phyloP scores from a whole-genome alignment of 805 yeast genomes.

The Spathaspora arborariae region DNA sequence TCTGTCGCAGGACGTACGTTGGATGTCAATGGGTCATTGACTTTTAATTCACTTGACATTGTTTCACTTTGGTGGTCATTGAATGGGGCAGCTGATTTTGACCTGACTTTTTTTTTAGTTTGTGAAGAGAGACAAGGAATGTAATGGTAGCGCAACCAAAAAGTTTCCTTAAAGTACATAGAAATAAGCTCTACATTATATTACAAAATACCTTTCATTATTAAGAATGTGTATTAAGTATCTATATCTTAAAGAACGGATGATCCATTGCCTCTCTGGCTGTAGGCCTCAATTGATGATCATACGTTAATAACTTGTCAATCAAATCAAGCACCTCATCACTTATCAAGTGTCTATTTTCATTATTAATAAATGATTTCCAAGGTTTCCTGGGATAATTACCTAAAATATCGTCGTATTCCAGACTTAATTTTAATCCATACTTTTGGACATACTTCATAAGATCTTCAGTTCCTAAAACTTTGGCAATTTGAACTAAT shows the following conservation, averaged over 20 bases:
- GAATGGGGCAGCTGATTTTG: background rate
- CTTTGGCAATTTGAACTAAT: conserved; percentile 81
- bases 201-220: background rate
- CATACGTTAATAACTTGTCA: conserved; percentile 75
- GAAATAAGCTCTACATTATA: background rate
- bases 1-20: conserved; percentile 68
- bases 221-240: background rate
- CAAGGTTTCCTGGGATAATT: conserved; percentile 82
- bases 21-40: conserved; percentile 76
- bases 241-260: conserved; percentile 30
- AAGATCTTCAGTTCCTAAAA: conserved; percentile 81
- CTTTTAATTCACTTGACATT: conserved; percentile 7
- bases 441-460: conserved; percentile 68
- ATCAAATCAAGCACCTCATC: conserved; percentile 74
- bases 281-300: conserved; percentile 84
- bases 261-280: conserved; percentile 87
- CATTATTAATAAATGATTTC: conserved; percentile 67
- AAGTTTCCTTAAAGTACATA: background rate
- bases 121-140: background rate
- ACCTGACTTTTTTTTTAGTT: background rate
- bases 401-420: conserved; percentile 68
- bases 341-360: conserved; percentile 63
- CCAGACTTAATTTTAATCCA: conserved; percentile 63
- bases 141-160: background rate
- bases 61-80: background rate